Evolutionary conservation across 192 early-diverging fungal species (phyloP).

Genomic region (Allomyces macrogynus): DNA sequence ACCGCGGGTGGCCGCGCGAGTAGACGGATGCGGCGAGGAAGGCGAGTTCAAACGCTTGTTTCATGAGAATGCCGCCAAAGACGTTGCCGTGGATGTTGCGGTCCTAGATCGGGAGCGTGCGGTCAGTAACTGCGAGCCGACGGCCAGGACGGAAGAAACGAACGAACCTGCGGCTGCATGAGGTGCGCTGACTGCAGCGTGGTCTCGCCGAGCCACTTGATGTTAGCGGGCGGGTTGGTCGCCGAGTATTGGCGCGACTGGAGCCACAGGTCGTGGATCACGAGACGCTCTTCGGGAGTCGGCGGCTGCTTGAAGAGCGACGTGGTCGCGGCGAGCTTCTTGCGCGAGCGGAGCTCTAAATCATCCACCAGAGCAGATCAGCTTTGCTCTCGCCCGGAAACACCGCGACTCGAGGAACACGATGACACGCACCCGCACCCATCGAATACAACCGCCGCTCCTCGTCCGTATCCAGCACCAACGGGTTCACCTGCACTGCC

Average conservation of each 20-base stretch:
- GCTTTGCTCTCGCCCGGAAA: no score
- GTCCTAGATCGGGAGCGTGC: slow-evolving; percentile 17
- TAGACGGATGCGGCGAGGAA: slow-evolving; percentile 55
- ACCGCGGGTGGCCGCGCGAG: slow-evolving; percentile 27
- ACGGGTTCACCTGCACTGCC: slow-evolving; percentile 47
- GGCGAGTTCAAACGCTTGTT: slow-evolving; percentile 65
- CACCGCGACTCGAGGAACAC: not conserved
- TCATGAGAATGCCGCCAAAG: slow-evolving; percentile 59
- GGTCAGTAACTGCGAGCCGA: not conserved
- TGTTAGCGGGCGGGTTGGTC: slow-evolving; percentile 11
- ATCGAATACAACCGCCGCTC: slow-evolving; percentile 47
- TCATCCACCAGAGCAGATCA: slow-evolving; percentile 8
- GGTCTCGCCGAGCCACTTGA: slow-evolving; percentile 59
- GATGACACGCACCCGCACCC: slow-evolving; percentile 26
- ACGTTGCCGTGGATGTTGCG: slow-evolving; percentile 62
- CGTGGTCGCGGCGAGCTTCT: slow-evolving; percentile 19
- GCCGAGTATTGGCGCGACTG: slow-evolving; percentile 38
- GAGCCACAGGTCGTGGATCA: slow-evolving; percentile 60
- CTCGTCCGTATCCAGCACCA: slow-evolving; percentile 47
- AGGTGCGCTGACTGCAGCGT: slow-evolving; percentile 44
- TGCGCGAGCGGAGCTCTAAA: slow-evolving; percentile 29
- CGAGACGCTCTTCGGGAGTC: slow-evolving; percentile 48
- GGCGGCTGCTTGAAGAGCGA: slow-evolving; percentile 51
- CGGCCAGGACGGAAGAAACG: not conserved
- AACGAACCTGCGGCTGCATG: slow-evolving; percentile 22